These are phyloP conservation scores for Paecilomyces sp. DNA, from an alignment of 2,329 filamentous ascomycete species.

Conservation along the genomic window DNA sequence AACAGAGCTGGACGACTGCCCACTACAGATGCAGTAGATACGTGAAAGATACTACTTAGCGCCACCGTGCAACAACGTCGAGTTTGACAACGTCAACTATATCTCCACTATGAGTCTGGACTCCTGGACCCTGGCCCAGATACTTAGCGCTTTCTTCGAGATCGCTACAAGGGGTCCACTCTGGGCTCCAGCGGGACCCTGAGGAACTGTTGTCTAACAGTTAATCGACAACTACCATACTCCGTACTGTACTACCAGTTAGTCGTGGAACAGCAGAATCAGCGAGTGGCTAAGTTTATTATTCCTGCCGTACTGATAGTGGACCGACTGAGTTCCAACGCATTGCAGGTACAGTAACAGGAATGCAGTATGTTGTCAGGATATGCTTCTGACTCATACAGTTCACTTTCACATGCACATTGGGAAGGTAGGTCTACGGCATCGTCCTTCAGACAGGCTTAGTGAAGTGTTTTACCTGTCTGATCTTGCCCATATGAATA, in stretches of 20 bases:
- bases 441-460: no score
- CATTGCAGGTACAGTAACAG: no score
- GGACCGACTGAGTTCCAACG: no score
- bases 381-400: no score
- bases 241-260: neutral
- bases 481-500: no score
- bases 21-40: neutral
- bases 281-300: no score
- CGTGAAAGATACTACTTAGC: neutral
- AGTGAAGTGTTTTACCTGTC: no score
- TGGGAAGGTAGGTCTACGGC: no score
- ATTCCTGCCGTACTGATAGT: no score
- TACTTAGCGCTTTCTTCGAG: neutral
- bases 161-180: neutral
- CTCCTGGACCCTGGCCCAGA: neutral
- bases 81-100: neutral
- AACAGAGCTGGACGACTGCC: neutral
- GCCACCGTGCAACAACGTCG: neutral
- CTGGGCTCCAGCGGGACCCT: neutral
- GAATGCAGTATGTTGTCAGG: no score
- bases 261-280: neutral
- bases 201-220: neutral
- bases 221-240: neutral
- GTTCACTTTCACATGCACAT: no score
- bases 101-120: neutral